Base-by-base conservation (phyloP, 228 moss, liverwort and hornwort genomes). In the Sphagnum magellanicum region DNA sequence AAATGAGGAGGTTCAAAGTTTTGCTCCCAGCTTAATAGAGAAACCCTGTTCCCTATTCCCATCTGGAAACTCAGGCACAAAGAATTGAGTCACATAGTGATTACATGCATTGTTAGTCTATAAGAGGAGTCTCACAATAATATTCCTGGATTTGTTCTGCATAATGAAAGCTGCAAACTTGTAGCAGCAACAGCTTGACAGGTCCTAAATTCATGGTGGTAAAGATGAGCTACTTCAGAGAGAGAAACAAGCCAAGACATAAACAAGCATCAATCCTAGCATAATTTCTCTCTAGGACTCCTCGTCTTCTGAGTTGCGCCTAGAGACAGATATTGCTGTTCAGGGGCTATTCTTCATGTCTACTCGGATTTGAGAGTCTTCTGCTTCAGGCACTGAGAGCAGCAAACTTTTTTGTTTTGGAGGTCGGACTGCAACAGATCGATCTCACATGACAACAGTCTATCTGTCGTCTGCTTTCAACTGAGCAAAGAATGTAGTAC, bases 21-120 rank as follows among this genome's bases (percentile, higher is more conserved):
- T 78, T 92, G 85, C 81, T 87, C 83, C 86, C 83, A 83, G 69
- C 81, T 90, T 75, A 89, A 73, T 76, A 81, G 81, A 61, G 76
- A 68, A 75, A 76, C 79, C 74, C 83, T 78, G 70, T 78, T 84
- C 71, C 84, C 82, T 53, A 82, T 67, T 75, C 70, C 74, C 53
- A 48, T 78, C 95, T 92, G 87, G 70, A 76, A 72, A 62, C 50
- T 17, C 65, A 72, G 59, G 52, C 55, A 55, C 32, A 32, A 32
- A 32, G 32, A 32, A 32, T 3, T 32, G 32, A 32, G 32, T 32
- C 32, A 32, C 32, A 32, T 32, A 32, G 32, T 32, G 32, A 32
- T 32, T 32, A 32, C 32, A 32, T 32, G 32, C 32, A 32, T 32
- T 32, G 1, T 32, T 32, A 32, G 32, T 32, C 32, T 32, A 32